Evolutionary conservation across 2,329 filamentous ascomycete species (phyloP), one percentile per base, ranked within the genome.

Genomic region (Colletotrichum sp.): DNA sequence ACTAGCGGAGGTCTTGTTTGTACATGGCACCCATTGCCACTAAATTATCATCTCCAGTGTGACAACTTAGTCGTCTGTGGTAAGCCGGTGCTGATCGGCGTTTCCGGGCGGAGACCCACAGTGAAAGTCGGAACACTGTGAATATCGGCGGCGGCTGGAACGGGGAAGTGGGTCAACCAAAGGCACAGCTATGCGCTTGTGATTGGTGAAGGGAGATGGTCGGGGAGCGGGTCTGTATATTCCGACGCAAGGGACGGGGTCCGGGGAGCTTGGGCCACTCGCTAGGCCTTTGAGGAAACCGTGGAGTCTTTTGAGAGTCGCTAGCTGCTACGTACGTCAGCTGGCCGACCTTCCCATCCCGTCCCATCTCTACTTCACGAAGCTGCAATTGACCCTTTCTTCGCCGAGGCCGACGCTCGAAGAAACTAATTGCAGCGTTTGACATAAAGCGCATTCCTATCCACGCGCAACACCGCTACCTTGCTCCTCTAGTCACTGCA

Each of bases 231-330:
- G 39, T 12, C 39, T 49, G 39, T 68, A 68, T 76, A 28, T 68
- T 76, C 73, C 73, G 73, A 52, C 44, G 44, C 44, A 52, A 52
- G 44, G 44, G 44, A 52, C 44, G n/a, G n/a, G 39, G 44, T 49
- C 32, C 59, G 75, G 60, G 79, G 80, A 82, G 80, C 81, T 82
- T 81, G 78, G 79, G 78, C 80, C 79, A 81, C 16, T 34, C 79
- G 80, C 18, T 39, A 13, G n/a, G 52, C 76, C 67, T 65, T 77
- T 79, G 65, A 78, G 80, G 79, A 80, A 79, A 81, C 78, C 80
- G 79, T 82, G 80, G 79, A 82, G 73, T 72, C 72, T 78, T 62
- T 72, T n/a, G 57, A 62, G 13, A 64, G 39, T 72, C 65, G 77
- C 71, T 70, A 77, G 76, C 68, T 69, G 44, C 16, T 68, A 59